These are phyloP conservation scores for Boletellus sp. DNA, from an alignment of 768 basidiomycete species.

Conservation along the genomic window DNA sequence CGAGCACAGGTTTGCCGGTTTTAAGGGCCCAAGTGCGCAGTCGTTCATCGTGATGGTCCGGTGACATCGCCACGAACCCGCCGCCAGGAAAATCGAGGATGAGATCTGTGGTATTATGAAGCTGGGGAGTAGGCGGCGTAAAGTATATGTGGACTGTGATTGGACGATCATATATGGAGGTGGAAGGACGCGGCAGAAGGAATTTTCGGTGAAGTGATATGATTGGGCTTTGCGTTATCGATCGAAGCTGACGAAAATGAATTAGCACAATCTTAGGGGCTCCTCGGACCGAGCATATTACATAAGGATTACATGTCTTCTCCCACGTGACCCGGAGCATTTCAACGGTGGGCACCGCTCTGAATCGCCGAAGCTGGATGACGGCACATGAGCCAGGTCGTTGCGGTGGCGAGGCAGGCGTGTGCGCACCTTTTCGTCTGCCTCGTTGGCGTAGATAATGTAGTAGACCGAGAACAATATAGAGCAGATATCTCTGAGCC, in stretches of 20 bases:
- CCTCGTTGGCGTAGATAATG: slow-evolving; percentile 82
- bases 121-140: slow-evolving; percentile 58
- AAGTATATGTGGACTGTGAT: slow-evolving; percentile 85
- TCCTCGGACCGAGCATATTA: slow-evolving; percentile 34
- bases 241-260: slow-evolving; percentile 53
- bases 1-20: slow-evolving; percentile 75
- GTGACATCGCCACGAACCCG: slow-evolving; percentile 94
- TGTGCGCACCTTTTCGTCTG: slow-evolving; percentile 85
- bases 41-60: slow-evolving; percentile 95
- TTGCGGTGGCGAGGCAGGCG: neutral
- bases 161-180: slow-evolving; percentile 75
- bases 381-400: neutral
- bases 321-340: slow-evolving; percentile 97
- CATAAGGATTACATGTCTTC: slow-evolving; percentile 92
- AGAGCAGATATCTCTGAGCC: slow-evolving; percentile 85
- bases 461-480: slow-evolving; percentile 88
- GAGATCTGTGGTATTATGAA: slow-evolving; percentile 69
- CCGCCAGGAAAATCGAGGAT: slow-evolving; percentile 94
- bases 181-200: slow-evolving; percentile 74
- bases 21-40: slow-evolving; percentile 79
- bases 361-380: slow-evolving; percentile 77
- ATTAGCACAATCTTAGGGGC: slow-evolving; percentile 3
- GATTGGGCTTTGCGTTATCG: slow-evolving; percentile 50
- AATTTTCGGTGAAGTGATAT: slow-evolving; percentile 70
- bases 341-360: slow-evolving; percentile 93